Evolutionary conservation across 768 basidiomycete species (phyloP), one percentile per base, ranked within the genome.

Genomic region (Pleurotus tuber-regium): DNA sequence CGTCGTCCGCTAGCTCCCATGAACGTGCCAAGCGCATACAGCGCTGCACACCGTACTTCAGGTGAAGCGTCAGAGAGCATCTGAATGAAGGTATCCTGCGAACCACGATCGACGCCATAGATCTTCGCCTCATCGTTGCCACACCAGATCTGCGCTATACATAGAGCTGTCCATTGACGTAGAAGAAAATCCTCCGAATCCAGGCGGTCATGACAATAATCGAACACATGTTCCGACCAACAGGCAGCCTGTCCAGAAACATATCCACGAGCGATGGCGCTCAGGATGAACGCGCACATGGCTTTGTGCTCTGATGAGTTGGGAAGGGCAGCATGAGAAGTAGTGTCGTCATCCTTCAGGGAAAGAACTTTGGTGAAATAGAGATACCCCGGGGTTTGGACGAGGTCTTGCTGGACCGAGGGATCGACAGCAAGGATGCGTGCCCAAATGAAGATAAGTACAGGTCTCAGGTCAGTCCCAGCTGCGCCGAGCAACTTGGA

Each of bases 371-470:
- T 79, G 19, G 89, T 84, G 57, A 95, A 95, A 63, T 94, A 95
- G 54, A 83, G 86, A 74, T 87, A 94, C 2, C 89, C 88, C 55
- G 83, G 80, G 3, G 85, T 90, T 57, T 84, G 88, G 61, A 88
- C 84, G 4, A 99, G 74, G 61, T 98, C 96, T 16, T 84, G 78
- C 64, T 98, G 96, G 43, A 96, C 96, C 4, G 87, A 82, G 1
- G 86, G 84, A 65, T 98, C 96, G n/a, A 98, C 92, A 1, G 96
- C 96, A 24, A 98, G 80, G 56, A 99, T 98, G 18, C 97, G 82
- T 2, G 96, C 90, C 97, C 97, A 98, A 53, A 99, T 98, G 73
- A 98, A 99, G 57, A 98, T 98, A 18, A 99, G 76, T 7, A 98
- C 96, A 1, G 97, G 97, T 23, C 93, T 88, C n/a, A 98, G 79